Base-by-base conservation (phyloP, 768 basidiomycete species). In the Suillus decipiens region DNA sequence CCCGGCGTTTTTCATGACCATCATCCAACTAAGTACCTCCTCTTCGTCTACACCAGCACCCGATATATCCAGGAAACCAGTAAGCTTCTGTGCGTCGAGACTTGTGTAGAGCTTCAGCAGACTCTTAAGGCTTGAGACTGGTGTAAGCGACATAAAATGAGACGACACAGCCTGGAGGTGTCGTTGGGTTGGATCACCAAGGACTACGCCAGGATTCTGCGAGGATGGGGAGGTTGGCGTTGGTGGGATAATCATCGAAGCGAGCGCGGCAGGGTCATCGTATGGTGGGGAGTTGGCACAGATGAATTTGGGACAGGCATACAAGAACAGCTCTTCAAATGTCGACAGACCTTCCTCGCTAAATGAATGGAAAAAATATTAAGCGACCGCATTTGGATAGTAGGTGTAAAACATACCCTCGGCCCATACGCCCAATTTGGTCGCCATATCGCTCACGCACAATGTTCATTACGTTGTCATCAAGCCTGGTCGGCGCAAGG, bases 231-330 rank as follows among this genome's bases (percentile, higher is more conserved):
- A 74, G 15, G 80, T 77, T 12, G 71, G 73, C 62, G 60, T 79
- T 67, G 60, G 78, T 69, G 69, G 69, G n/a, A 80, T 76, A 33
- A 79, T 63, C 63, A 89, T 80, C 11, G 77, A 71, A 22, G 82
- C 78, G 59, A 96, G 83, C 0, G 84, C 81, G 6, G 80, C 78
- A 0, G 86, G 76, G 71, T 96, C 92, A 42, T 96, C 91, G 78
- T 96, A 97, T 5, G 95, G 95, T 2, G 96, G 96, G 15, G 95
- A 87, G 74, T 95, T 96, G 66, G 96, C 95, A 19, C 86, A 86
- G 76, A 99, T 96, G 81, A 98, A 98, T 75, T 97, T 96, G 4
- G 97, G 97, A 75, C 95, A 96, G 24, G 96, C 93, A 64, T 92
- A 93, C 9, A 92, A 77, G 84, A 95, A 99, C 60, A 99, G 89